These are phyloP conservation scores for Tillandsia leiboldiana DNA, from an alignment of 176 grass and related monocot genomes.

Conservation along the genomic window DNA sequence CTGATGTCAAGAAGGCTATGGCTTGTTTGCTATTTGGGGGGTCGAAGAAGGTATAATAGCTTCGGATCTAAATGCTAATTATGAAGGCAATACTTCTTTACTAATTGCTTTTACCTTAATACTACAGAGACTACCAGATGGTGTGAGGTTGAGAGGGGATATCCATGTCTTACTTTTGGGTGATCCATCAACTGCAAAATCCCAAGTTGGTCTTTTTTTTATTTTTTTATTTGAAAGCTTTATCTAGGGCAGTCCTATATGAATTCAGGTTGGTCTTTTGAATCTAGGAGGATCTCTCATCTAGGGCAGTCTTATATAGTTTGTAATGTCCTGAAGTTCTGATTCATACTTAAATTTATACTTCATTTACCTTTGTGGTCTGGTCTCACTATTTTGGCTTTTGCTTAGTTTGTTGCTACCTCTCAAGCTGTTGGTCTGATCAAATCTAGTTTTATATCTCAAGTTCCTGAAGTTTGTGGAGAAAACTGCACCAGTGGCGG, in stretches of 20 bases:
- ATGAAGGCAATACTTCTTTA: not conserved
- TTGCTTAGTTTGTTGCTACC: no score
- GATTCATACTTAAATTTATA: not conserved
- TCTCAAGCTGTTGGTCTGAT: not conserved
- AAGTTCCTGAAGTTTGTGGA: conserved; percentile 99
- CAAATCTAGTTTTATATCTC: not conserved
- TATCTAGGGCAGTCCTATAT: not conserved
- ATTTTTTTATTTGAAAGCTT: not conserved
- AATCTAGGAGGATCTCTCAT: no score
- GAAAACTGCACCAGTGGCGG: conserved; percentile 87
- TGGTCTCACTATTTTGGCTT: no score
- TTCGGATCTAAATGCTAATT: conserved; percentile 6
- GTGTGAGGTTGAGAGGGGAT: conserved; percentile 80
- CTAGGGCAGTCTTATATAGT: not conserved
- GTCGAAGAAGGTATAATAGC: conserved; percentile 65
- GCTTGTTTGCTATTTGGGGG: conserved; percentile 86
- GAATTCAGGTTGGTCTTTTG: no score
- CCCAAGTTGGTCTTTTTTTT: conserved; percentile 52
- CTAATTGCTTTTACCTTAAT: conserved; percentile 12
- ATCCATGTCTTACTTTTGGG: conserved; percentile 91
- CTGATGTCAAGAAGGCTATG: conserved; percentile 90
- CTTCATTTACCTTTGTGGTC: no score
- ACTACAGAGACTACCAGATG: conserved; percentile 75
- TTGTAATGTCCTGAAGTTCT: not conserved
- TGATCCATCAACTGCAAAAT: conserved; percentile 99